Base-by-base conservation (phyloP, 1,139 yeast species). In the Kodamaea arcana region DNA sequence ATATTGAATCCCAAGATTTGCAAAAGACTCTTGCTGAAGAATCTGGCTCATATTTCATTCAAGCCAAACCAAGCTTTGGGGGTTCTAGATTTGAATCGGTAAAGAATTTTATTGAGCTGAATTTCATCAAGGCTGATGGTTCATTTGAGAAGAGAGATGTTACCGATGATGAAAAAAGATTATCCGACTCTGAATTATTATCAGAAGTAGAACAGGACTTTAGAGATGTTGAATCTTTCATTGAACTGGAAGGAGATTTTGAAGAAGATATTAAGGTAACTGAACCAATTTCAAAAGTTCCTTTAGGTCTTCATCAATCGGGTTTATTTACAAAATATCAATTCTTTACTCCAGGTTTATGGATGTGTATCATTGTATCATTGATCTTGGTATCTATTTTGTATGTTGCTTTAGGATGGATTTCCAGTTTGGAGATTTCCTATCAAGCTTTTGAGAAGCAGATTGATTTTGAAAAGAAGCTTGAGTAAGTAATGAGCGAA, bases 361-460 rank as follows among this genome's bases (percentile, higher is more conserved):
- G 82, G 71, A 79, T 78, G 81, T 69, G 78, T 33, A 61, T 77
- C 37, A 59, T 84, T 37, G 82, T 81, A 16, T 62, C 80, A 3
- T 58, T 72, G 25, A 58, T 80, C 43, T 65, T 83, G 47, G 46
- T 80, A 26, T 60, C 58, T 32, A 64, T 82, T 21, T 62, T 83
- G 44, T 52, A 63, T 36, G 60, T 66, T 31, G 86, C 86, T 6
- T 64, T 83, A 43, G 46, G 66, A 33, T 82, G 92, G 83, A 61
- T 83, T 37, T 50, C 70, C 13, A 61, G 78, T 18, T 63, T 84
- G 51, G 78, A 82, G 55, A 78, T 83, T 45, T 72, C 87, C 42
- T 81, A 82, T 66, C 70, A 72, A 42, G 78, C 92, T 12, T 83
- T 84, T 53, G 88, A 81, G 38, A 81, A 77, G 60, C 82, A 78